Base-by-base conservation (phyloP, 2,329 filamentous ascomycete genomes). In the Alternaria metachromatica region DNA sequence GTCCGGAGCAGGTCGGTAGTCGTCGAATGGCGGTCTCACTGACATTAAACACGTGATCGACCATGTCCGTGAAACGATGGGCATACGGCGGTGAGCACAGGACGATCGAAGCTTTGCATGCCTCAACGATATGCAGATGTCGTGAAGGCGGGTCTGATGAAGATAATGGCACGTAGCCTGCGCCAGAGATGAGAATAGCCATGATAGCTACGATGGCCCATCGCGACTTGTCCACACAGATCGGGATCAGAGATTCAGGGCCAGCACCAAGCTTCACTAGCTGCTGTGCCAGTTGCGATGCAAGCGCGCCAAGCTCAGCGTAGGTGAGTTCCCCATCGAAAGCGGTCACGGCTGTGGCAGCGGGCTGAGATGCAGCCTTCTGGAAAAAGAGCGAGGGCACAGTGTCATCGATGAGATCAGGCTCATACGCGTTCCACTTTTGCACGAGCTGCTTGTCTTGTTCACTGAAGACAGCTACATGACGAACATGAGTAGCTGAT, bases 141-240 rank as follows among this genome's bases (percentile, higher is more conserved):
- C 75, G 65, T 8, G 69, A 68, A n/a, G 51, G 44, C 4, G 76
- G 75, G 48, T 76, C 70, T 21, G 68, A 63, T n/a, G 76, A 72
- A 3, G 71, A 73, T 4, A 78, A 50, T 4, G 76, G 74, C 15
- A 78, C 76, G 28, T 74, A 77, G 6, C 68, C 78, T 20, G 72
- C 77, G 18, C 78, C 78, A 10, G 78, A 71, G 7, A 80, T 68
- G n/a, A 80, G 64, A 12, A 81, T 71, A 5, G 69, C 77, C 66
- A 80, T 72, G n/a, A 80, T 76, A 2, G 75, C 74, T 12, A 80
- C 78, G 13, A 80, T 70, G 7, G 78, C 76, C 76, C 76, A 80
- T 7, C 68, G 62, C 5, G 78, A 80, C 63, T 80, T 81, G 48
- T 80, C 76, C 7, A 80, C 57, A 54, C 78, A 80, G 23, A 78